phyloP scores from a whole-genome alignment of 2,329 filamentous ascomycete genomes.

The Cercospora sp. region DNA sequence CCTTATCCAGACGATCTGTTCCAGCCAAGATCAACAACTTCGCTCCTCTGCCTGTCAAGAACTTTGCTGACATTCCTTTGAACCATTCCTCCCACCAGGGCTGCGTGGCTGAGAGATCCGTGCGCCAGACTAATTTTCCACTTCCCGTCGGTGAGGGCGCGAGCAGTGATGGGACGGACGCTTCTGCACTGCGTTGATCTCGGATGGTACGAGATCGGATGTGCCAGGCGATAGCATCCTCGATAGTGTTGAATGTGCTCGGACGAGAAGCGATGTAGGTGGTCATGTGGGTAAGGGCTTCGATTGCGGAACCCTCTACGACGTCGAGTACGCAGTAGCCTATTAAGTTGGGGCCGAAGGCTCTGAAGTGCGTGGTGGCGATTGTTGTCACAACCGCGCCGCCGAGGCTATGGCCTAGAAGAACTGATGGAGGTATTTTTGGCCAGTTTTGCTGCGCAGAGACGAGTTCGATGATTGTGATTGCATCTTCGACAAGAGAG shows the following conservation, averaged over 20 bases:
- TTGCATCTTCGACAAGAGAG: conserved; percentile 71
- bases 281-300: conserved; percentile 92
- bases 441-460: conserved; percentile 70
- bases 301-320: conserved; percentile 91
- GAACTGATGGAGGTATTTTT: conserved; percentile 69
- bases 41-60: conserved; percentile 75
- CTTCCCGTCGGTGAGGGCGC: conserved; percentile 41
- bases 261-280: conserved; percentile 84
- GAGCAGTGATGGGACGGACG: conserved; percentile 81
- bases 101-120: conserved; percentile 78
- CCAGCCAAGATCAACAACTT: conserved; percentile 84
- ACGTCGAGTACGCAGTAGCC: conserved; percentile 92
- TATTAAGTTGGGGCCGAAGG: conserved; percentile 66
- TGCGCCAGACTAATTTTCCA: conserved; percentile 73
- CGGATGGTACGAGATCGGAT: conserved; percentile 83
- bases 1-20: conserved; percentile 85
- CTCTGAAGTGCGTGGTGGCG: conserved; percentile 53
- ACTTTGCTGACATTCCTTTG: conserved; percentile 80
- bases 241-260: conserved; percentile 70
- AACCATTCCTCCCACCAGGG: conserved; percentile 97
- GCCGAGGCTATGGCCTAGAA: conserved; percentile 90
- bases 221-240: conserved; percentile 90
- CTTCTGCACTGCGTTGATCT: conserved; percentile 77
- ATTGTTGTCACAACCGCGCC: conserved; percentile 87
- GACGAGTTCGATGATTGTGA: conserved; percentile 66